Evolutionary conservation across 805 yeast species (phyloP), one percentile per base, ranked within the genome.

Genomic region (Cyberlindnera bimundalis): DNA sequence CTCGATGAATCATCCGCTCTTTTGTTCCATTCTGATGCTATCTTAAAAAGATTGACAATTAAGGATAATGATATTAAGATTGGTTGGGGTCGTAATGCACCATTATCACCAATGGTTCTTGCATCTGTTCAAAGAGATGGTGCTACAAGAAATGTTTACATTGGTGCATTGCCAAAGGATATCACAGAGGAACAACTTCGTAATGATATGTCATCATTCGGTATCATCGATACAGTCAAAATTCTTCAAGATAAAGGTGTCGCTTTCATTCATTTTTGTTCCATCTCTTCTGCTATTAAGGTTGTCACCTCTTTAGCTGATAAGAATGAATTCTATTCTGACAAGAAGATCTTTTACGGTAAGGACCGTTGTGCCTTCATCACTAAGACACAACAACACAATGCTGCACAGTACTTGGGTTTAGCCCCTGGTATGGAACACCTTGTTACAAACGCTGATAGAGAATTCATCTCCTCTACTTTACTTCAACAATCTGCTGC

Each of bases 341-440:
- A 80, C 49, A 79, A 84, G 43, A 87, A 86, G 61, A 84, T 95
- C 30, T 86, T 78, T 55, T 90, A 87, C 58, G 98, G 97, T 46
- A 90, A 89, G 61, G 98, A 91, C 64, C 74, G 98, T 64, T 86
- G 93, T 68, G 96, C 96, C 2, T 88, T 88, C 56, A 86, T 91
- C 33, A 88, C 96, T 19, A 88, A 87, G 61, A 85, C 96, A 14
- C 97, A 93, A 64, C 96, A 89, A 65, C 96, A 90, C 59, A 89
- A 91, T 60, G 98, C 97, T 15, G 96, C 96, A 3, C 96, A 90
- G 61, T 91, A 88, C 59, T 67, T 91, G 40, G 96, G 97, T 1
- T 71, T 89, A 46, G 87, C 93, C 32, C 95, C 96, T 15, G 93
- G 95, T 21, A 77, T 82, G 74, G 95, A 85, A 56, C 86, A 84